Conservation (phyloP, 176 grass and related monocot species). For the Zoysia japonica region DNA sequence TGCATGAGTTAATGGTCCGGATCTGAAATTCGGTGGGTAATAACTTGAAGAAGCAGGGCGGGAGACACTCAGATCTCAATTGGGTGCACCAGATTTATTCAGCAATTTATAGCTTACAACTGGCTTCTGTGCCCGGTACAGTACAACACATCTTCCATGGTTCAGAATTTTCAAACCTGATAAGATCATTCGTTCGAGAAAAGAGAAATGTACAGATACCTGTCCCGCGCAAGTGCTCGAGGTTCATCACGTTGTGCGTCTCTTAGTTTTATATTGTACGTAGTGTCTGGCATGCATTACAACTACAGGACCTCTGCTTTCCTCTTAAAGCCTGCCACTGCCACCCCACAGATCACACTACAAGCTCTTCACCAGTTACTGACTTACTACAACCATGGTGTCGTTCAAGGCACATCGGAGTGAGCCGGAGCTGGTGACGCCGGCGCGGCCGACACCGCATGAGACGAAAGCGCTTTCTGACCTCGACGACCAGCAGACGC, state of each 20-base stretch:
- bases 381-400: conserved; percentile 1
- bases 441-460: conserved; percentile 12
- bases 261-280: not conserved
- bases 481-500: conserved; percentile 45
- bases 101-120: conserved; percentile 20
- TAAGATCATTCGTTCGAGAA: not conserved
- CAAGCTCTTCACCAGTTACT: not conserved
- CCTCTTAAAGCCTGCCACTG: not conserved
- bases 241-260: not conserved
- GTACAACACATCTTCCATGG: not conserved
- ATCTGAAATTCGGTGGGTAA: not conserved
- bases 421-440: conserved; percentile 25
- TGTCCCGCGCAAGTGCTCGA: too few species aligned
- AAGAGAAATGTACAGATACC: not conserved
- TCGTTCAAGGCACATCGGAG: conserved; percentile 30
- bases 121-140: not conserved
- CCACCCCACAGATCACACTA: not conserved
- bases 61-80: not conserved
- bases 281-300: too few species aligned
- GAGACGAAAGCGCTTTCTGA: conserved; percentile 41
- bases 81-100: not conserved
- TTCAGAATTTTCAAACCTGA: not conserved
- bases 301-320: not conserved
- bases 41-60: not conserved
- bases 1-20: not conserved